Percentiles rank a stretch among this genome's conserved stretches.
phyloP scores from a whole-genome alignment of 768 basidiomycete species.

The Macrolepiota albuminosa region DNA sequence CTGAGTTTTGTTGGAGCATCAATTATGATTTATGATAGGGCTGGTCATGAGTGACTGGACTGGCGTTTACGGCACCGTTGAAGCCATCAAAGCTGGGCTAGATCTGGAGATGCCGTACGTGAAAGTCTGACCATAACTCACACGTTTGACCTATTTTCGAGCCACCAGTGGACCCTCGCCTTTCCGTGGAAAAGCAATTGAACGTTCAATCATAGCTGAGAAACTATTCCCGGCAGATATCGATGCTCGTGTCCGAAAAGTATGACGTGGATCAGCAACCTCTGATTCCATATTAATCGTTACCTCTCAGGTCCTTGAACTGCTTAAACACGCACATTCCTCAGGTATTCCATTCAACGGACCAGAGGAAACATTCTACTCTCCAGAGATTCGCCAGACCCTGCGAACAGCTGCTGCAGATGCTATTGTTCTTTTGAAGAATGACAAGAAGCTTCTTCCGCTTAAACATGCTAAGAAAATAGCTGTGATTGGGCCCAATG shows the following conservation, averaged over 20 bases:
- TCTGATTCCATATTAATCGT: background rate
- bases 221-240: conserved; percentile 41
- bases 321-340: conserved; percentile 40
- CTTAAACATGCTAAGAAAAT: conserved; percentile 37
- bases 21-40: conserved; percentile 19
- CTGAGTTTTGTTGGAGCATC: background rate
- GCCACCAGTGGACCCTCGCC: conserved; percentile 37
- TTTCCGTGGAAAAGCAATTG: conserved; percentile 42
- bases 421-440: conserved; percentile 57
- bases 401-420: conserved; percentile 50
- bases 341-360: conserved; percentile 55
- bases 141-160: conserved; percentile 3
- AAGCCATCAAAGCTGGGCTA: conserved; percentile 55
- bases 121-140: conserved; percentile 24
- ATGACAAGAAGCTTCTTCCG: conserved; percentile 47
- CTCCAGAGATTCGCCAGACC: conserved; percentile 39
- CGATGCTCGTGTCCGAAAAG: conserved; percentile 34
- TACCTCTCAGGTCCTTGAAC: conserved; percentile 36
- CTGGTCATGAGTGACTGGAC: conserved; percentile 61
- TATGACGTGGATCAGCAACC: background rate
- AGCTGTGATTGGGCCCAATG: conserved; percentile 62
- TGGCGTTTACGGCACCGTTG: conserved; percentile 42
- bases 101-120: conserved; percentile 61
- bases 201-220: conserved; percentile 32
- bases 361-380: conserved; percentile 41